Evolutionary conservation across 1,139 yeast genomes (phyloP).

Genomic region (Sugiyamaella xylanicola): DNA sequence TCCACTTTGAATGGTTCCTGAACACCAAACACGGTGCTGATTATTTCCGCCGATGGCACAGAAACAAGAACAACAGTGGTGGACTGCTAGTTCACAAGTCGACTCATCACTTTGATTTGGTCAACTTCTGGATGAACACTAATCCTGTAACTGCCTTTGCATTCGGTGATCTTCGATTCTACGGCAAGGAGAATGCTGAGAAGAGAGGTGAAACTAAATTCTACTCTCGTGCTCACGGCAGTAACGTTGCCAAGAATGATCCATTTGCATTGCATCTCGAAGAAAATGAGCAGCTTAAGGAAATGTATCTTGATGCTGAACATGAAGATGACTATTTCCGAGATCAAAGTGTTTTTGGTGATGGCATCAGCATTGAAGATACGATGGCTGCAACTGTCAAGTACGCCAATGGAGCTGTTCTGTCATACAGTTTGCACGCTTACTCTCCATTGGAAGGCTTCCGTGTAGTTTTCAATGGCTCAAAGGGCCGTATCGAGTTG

Average conservation of each 20-base stretch:
- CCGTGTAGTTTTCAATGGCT: slow-evolving; percentile 27
- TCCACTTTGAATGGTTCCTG: slow-evolving; percentile 29
- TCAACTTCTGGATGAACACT: slow-evolving; percentile 26
- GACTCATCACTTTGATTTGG: slow-evolving; percentile 28
- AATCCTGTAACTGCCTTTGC: slow-evolving; percentile 26
- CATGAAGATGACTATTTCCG: slow-evolving; percentile 27
- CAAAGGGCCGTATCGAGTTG: slow-evolving; percentile 26
- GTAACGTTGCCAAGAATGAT: slow-evolving; percentile 23
- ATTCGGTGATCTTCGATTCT: slow-evolving; percentile 25
- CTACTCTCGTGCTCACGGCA: slow-evolving; percentile 27
- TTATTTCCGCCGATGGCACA: slow-evolving; percentile 27
- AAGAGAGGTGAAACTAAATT: slow-evolving; percentile 26
- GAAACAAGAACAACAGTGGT: slow-evolving; percentile 26
- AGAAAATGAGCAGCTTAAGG: slow-evolving; percentile 23
- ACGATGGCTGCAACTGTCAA: slow-evolving; percentile 26
- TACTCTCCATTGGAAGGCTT: slow-evolving; percentile 27
- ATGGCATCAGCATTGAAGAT: slow-evolving; percentile 28
- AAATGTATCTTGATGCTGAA: slow-evolving; percentile 27
- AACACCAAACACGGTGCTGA: slow-evolving; percentile 28
- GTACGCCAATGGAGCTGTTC: slow-evolving; percentile 25
- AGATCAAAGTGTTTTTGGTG: slow-evolving; percentile 28
- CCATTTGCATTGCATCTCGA: slow-evolving; percentile 26
- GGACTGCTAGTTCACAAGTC: slow-evolving; percentile 27
- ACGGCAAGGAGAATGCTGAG: slow-evolving; percentile 28
- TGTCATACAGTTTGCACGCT: slow-evolving; percentile 26